phyloP scores from a whole-genome alignment of 208 protist species.

The Trypanosoma theileri region DNA sequence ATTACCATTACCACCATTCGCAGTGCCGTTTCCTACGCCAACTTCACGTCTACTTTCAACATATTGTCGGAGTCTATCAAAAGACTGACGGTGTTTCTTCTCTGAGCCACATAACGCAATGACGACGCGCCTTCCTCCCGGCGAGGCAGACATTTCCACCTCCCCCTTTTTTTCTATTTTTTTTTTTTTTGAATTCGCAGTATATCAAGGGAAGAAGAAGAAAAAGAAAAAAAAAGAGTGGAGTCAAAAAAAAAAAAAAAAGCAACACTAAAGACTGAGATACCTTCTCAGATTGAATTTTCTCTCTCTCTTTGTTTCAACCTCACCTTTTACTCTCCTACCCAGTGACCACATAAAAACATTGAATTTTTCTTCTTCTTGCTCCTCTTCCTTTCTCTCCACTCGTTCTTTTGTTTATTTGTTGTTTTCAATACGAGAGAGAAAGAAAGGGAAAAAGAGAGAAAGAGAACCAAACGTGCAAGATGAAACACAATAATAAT shows the following conservation, averaged over 20 bases:
- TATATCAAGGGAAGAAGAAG: background rate
- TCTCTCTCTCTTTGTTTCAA: no score
- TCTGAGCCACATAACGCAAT: slow-evolving; percentile 67
- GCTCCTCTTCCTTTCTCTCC: no score
- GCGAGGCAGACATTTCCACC: background rate
- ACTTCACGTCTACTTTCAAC: background rate
- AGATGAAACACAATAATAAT: background rate
- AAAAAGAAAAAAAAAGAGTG: background rate
- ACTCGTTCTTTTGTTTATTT: no score
- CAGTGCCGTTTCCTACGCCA: background rate
- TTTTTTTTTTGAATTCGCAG: background rate
- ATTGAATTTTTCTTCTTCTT: no score
- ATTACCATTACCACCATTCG: slow-evolving; percentile 33
- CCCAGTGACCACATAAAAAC: no score
- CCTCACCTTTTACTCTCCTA: no score
- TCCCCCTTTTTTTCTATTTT: background rate
- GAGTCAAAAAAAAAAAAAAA: background rate
- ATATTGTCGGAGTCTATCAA: slow-evolving; percentile 46
- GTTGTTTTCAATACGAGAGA: background rate
- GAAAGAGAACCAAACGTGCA: background rate
- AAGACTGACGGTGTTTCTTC: slow-evolving; percentile 79
- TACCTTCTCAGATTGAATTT: no score
- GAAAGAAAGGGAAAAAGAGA: background rate
- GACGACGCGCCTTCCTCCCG: slow-evolving; percentile 15
- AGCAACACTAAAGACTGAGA: background rate